phyloP scores from a whole-genome alignment of 805 yeast species.

The Wickerhamomyces pijperi region DNA sequence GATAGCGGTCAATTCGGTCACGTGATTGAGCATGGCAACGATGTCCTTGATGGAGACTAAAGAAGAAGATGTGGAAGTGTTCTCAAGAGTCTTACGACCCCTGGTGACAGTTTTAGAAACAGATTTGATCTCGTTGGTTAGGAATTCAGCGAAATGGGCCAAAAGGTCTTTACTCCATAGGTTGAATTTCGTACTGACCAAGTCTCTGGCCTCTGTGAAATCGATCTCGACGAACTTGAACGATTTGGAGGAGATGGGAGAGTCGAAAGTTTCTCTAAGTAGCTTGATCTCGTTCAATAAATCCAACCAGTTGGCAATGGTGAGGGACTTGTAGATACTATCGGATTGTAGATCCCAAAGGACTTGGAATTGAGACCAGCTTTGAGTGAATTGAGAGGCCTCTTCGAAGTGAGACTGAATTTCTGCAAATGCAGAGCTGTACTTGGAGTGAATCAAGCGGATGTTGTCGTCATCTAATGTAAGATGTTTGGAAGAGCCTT shows the following conservation, averaged over 20 bases:
- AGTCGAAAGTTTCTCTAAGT: constrained; percentile 38
- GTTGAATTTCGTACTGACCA: constrained; percentile 44
- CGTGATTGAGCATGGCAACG: constrained; percentile 23
- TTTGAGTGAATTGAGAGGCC: constrained; percentile 23
- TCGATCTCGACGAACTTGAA: constrained; percentile 36
- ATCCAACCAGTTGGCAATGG: constrained; percentile 36
- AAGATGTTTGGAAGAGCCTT: no score
- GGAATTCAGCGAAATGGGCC: constrained; percentile 26
- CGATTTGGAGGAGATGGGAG: constrained; percentile 25
- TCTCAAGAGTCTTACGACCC: constrained; percentile 28
- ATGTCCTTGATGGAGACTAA: constrained; percentile 19
- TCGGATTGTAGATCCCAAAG: constrained; percentile 47
- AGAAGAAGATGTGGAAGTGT: constrained; percentile 27
- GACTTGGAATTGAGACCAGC: constrained; percentile 47
- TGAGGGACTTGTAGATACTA: constrained; percentile 25
- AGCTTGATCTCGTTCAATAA: constrained; percentile 31
- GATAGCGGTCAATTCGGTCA: constrained; percentile 21
- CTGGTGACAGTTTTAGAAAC: constrained; percentile 22
- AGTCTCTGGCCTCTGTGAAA: constrained; percentile 40
- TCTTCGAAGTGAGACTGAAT: not conserved
- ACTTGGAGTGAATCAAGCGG: no score
- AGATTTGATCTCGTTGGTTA: constrained; percentile 21
- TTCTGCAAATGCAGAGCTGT: constrained; percentile 4
- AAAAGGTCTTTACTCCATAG: constrained; percentile 42
- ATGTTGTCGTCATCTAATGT: not conserved